Evolutionary conservation across 2,329 filamentous ascomycete genomes (phyloP), one percentile per base, ranked within the genome.

Genomic region (Penicillium sp.): DNA sequence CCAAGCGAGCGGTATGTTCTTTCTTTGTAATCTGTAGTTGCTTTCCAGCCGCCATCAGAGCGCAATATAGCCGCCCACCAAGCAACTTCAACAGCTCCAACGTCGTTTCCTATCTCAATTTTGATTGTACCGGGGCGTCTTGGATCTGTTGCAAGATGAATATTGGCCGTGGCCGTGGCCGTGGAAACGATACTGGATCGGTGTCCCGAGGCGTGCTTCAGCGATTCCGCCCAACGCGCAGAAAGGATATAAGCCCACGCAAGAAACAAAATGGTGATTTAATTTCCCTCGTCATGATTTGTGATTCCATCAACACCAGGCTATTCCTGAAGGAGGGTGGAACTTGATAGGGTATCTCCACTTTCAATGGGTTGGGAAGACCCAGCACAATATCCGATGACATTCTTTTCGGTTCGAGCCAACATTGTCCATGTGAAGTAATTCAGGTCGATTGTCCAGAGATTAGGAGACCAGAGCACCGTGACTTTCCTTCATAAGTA

Each of bases 221-320:
- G 16, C 11, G 16, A 39, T 11, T 39, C 34, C 5, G 11, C 34
- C 34, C 34, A 39, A 10, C 18, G 11, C 6, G 34, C 34, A 19
- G 34, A 39, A 5, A 39, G 34, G 18, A 39, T 39, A 19, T 39
- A 39, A 18, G 34, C 18, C 34, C 34, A 39, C 34, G 34, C 34
- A 18, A 39, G 16, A 11, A 18, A 39, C 4, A 39, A 50, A 1
- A 64, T 50, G 3, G 56, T 29, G 2, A 67, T 8, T 47, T 68
- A 59, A 31, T 66, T 68, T 6, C 57, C 60, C 9, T 61, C 33
- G 19, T 66, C 63, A 31, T 62, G 61, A 9, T 50, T 49, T 11
- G 50, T 13, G 4, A 65, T 49, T 6, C 59, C 61, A 21, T 61
- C 40, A 16, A 63, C 58, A 4, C 55, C 51, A 5, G 63, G 64